A percentile compares a stretch with the other conserved stretches of the same genome.
phyloP scores from a whole-genome alignment of 78 protist genomes.

The Speleostelium caveatum region DNA sequence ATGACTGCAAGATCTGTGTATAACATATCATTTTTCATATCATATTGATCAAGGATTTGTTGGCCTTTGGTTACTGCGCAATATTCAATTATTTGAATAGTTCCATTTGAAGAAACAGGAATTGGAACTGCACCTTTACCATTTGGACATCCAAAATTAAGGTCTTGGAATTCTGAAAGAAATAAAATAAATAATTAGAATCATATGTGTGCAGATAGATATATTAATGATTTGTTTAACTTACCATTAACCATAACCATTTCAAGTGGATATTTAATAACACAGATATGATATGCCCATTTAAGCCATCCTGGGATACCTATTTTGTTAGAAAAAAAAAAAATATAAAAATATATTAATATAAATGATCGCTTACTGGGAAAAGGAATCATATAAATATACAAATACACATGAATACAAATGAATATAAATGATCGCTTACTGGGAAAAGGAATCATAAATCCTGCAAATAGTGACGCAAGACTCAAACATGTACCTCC shows the following conservation, averaged over 20 bases:
- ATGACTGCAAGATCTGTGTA: conserved; percentile 2
- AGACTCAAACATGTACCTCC: conserved; percentile 45
- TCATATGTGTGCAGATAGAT: no score
- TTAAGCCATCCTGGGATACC: conserved; percentile 49
- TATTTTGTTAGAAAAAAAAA: no score
- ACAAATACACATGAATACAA: no score
- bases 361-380: no score
- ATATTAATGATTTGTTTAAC: no score
- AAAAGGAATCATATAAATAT: conserved; percentile 45
- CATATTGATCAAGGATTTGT: not conserved
- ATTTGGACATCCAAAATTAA: not conserved
- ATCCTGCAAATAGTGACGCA: conserved; percentile 52
- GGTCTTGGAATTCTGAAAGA: conserved; percentile 17
- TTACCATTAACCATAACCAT: conserved; percentile 10
- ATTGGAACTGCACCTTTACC: not conserved
- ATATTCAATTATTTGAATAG: not conserved
- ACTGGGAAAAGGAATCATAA: conserved; percentile 28
- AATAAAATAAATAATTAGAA: no score
- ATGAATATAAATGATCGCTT: no score
- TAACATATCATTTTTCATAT: not conserved
- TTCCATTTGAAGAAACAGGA: not conserved
- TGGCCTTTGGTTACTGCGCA: conserved; percentile 36
- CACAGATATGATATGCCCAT: conserved; percentile 44
- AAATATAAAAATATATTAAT: no score
- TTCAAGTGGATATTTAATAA: conserved; percentile 17